Conservation (phyloP, 2,329 filamentous ascomycete genomes). For the Cercospora zeina region DNA sequence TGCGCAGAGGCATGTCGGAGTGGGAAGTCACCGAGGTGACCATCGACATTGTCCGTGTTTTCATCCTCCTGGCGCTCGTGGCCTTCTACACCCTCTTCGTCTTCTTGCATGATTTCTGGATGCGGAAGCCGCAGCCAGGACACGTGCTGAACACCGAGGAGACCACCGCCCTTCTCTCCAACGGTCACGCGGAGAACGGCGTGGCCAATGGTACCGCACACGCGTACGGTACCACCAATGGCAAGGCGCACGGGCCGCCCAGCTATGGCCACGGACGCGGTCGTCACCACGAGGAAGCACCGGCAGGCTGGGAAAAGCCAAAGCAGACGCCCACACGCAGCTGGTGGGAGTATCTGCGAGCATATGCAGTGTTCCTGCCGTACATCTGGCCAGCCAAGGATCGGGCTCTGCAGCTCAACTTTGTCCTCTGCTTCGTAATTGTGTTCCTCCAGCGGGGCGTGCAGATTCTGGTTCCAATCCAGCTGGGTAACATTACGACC, state of each 20-base stretch:
- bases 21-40: constrained; percentile 68
- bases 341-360: constrained; percentile 94
- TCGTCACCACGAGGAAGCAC: constrained; percentile 38
- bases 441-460: constrained; percentile 78
- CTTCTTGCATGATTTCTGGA: constrained; percentile 40
- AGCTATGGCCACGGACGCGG: constrained; percentile 36
- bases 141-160: constrained; percentile 53
- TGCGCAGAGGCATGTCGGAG: constrained; percentile 48
- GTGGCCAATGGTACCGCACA: constrained; percentile 45
- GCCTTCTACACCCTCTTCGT: constrained; percentile 61
- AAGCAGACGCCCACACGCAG: constrained; percentile 81
- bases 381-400: constrained; percentile 94
- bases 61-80: constrained; percentile 62
- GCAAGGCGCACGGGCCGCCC: constrained; percentile 47
- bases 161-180: constrained; percentile 62
- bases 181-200: constrained; percentile 48
- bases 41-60: constrained; percentile 67
- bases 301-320: constrained; percentile 83
- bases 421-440: constrained; percentile 78
- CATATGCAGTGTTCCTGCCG: constrained; percentile 91
- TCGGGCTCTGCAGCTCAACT: constrained; percentile 70
- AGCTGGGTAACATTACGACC: constrained; percentile 78
- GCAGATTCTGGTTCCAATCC: constrained; percentile 81
- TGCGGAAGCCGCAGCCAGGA: constrained; percentile 43
- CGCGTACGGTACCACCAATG: constrained; percentile 41